Conservation (phyloP, 73 alveolate genomes). For the Blepharisma stoltei region DNA sequence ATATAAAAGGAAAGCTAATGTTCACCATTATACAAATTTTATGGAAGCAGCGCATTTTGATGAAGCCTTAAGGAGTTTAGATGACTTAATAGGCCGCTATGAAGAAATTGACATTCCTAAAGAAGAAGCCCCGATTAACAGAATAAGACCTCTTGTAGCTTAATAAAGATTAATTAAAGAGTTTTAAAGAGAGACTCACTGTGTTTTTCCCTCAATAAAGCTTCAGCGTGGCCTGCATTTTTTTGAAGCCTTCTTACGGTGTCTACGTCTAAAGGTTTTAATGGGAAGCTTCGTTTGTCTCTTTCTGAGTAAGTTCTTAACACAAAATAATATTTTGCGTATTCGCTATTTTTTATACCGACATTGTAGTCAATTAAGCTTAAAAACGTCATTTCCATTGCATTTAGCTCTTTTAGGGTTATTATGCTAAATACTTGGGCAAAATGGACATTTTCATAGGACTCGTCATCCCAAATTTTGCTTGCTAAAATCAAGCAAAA, state of each 20-base stretch:
- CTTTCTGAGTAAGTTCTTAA: constrained; percentile 87
- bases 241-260: constrained; percentile 52
- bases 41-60: constrained; percentile 81
- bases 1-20: constrained; percentile 88
- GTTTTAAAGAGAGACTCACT: constrained; percentile 31
- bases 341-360: constrained; percentile 87
- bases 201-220: constrained; percentile 64
- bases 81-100: constrained; percentile 42
- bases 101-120: constrained; percentile 31
- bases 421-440: constrained; percentile 94
- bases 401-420: constrained; percentile 88
- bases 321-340: constrained; percentile 95
- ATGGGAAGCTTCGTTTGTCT: constrained; percentile 58
- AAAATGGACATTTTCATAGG: constrained; percentile 97
- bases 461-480: constrained; percentile 99
- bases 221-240: constrained; percentile 62
- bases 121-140: neutral
- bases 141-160: too few relatives aligned
- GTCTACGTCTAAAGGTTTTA: constrained; percentile 68
- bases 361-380: constrained; percentile 88
- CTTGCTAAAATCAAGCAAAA: constrained; percentile 92
- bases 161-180: neutral
- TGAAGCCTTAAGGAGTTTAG: constrained; percentile 49
- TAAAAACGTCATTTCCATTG: constrained; percentile 92
- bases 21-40: constrained; percentile 88